Base-by-base conservation (phyloP, 108 stramenopile genomes). In the Fistulifera pelliculosa region DNA sequence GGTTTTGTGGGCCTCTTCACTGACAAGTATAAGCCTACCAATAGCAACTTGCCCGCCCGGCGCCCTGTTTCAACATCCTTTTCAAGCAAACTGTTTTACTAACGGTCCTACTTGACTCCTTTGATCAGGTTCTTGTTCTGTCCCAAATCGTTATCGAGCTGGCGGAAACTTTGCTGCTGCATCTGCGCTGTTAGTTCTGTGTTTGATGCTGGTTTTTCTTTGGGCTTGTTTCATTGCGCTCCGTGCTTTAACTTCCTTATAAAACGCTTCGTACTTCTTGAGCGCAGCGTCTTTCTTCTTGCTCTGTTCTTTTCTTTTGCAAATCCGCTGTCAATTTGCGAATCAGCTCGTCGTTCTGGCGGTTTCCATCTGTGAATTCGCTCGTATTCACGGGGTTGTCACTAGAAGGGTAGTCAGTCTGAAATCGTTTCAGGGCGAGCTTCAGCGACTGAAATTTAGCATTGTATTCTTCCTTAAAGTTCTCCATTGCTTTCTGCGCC, bases 211-310 rank as follows among this genome's bases (percentile, higher is more conserved):
- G 56, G 2, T 42, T 5, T 55, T 81, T 50, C 77, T 65, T 41
- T 84, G 83, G 7, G 72, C 62, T 54, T 72, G 71, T 70, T 87
- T 91, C 52, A 86, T 80, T 0, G 86, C 91, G 60, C 87, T 89
- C 13, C 83, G 54, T 6, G 83, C 83, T 54, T 93, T 93, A 15
- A 93, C 87, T 58, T 93, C 87, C 21, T 76, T 56, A 58, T 93
- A 93, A 47, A 93, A 93, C 11, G 56, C 77, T 58, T 93, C 91
- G 69, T 93, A 93, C 55, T 88, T 88, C 44, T 77, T 68, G 17
- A 93, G 64, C 4, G 85, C 83, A 14, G 65, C 64, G 51, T 88
- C 91, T 61, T 93, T 93, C 70, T 85, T 86, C 52, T 79, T 86
- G 28, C 68, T 66, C 45, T 92, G 86, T 23, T 85, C 87, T 47